A percentile compares a stretch with the other conserved stretches of the same genome.
Conservation (phyloP, 1,139 yeast species). For the Saccharomyces hybrid region DNA sequence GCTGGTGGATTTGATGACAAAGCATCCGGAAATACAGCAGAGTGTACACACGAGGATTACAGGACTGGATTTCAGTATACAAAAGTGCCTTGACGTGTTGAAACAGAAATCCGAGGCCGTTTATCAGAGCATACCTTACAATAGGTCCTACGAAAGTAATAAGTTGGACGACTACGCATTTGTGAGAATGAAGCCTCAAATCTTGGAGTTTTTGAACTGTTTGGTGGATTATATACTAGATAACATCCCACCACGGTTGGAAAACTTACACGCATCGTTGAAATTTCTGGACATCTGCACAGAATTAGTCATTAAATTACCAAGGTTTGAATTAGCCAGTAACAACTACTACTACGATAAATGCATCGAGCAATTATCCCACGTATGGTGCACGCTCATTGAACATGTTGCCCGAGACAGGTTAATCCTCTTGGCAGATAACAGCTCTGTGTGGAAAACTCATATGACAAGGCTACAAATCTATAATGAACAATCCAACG, state of each 20-base stretch:
- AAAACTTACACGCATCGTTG: conserved; percentile 41
- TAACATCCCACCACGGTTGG: conserved; percentile 72
- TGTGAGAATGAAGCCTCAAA: conserved; percentile 64
- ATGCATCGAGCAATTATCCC: conserved; percentile 74
- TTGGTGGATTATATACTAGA: conserved; percentile 72
- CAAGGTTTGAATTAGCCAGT: conserved; percentile 61
- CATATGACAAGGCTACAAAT: conserved; percentile 50
- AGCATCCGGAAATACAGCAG: conserved; percentile 25
- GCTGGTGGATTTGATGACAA: conserved; percentile 20
- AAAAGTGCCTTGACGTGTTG: conserved; percentile 20
- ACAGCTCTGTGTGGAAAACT: conserved; percentile 31
- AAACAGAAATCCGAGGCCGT: conserved; percentile 21
- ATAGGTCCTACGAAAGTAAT: conserved; percentile 15
- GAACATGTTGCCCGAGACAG: conserved; percentile 36
- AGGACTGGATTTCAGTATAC: conserved; percentile 18
- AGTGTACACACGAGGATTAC: conserved; percentile 17
- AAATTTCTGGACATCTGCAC: conserved; percentile 65
- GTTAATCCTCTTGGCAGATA: conserved; percentile 34
- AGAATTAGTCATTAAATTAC: conserved; percentile 55
- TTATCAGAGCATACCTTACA: conserved; percentile 26
- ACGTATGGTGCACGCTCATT: conserved; percentile 65
- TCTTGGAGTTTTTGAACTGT: conserved; percentile 70
- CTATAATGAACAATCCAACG: conserved; percentile 53
- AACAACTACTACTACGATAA: conserved; percentile 65
- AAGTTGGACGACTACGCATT: conserved; percentile 67